Conservation (phyloP, 2,329 filamentous ascomycete species). For the Colletotrichum sansevieriae region DNA sequence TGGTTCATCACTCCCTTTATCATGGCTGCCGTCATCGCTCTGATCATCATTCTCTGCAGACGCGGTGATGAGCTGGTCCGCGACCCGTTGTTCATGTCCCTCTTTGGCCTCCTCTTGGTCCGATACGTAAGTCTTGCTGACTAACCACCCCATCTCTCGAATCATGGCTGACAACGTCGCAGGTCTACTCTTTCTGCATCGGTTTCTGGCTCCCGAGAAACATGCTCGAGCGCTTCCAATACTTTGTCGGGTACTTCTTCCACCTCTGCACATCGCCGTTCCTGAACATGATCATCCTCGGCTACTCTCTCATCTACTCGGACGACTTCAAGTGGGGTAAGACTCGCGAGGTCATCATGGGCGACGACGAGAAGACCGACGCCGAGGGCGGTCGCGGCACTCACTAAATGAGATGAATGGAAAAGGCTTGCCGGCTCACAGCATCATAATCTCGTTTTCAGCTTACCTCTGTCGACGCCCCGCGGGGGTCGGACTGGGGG, state of each 20-base stretch:
- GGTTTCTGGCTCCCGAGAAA: constrained; percentile 58
- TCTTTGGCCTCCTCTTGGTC: constrained; percentile 54
- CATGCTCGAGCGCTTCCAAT: constrained; percentile 53
- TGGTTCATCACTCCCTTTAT: constrained; percentile 62
- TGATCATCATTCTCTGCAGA: constrained; percentile 52
- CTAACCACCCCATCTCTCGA: neutral
- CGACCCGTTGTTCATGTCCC: constrained; percentile 53
- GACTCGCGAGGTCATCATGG: constrained; percentile 54
- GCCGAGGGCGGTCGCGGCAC: constrained; percentile 43
- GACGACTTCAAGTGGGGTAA: constrained; percentile 63
- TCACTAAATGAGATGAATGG: constrained; percentile 28
- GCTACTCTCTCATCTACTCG: constrained; percentile 57
- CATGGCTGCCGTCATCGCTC: constrained; percentile 54
- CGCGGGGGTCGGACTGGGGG: neutral
- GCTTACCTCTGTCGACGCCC: constrained; percentile 8
- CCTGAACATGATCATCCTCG: constrained; percentile 57
- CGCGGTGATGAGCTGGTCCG: constrained; percentile 50
- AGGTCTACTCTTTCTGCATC: constrained; percentile 58
- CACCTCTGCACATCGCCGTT: constrained; percentile 56
- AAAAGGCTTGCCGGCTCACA: constrained; percentile 40
- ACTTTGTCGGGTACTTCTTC: constrained; percentile 55
- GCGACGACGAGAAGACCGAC: constrained; percentile 44
- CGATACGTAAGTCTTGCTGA: constrained; percentile 54
- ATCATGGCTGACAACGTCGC: constrained; percentile 22
- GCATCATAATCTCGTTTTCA: neutral